These are phyloP conservation scores for Chrysanthemum seticuspe DNA, from an alignment of 129 eudicot genomes.

Conservation along the genomic window DNA sequence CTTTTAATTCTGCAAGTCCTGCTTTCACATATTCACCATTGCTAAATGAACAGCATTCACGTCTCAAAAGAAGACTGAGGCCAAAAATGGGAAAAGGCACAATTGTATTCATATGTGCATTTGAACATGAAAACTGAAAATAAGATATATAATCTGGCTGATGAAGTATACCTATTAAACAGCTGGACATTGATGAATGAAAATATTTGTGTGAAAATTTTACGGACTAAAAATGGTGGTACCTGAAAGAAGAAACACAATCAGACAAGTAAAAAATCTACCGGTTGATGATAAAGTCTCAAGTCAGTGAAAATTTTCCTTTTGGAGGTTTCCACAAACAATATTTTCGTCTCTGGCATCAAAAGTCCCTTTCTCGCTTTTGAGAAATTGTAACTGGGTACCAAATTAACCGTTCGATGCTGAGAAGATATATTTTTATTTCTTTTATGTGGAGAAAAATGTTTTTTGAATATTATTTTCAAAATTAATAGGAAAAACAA, in stretches of 20 bases:
- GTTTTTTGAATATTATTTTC: not conserved
- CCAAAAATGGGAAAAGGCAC: constrained; percentile 19
- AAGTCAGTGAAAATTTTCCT: constrained; percentile 1
- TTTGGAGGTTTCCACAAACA: constrained; percentile 12
- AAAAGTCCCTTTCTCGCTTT: not conserved
- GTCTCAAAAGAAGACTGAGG: constrained; percentile 88
- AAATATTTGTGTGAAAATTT: constrained; percentile 84
- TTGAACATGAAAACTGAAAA: not conserved
- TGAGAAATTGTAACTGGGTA: not conserved
- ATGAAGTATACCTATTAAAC: constrained; percentile 68
- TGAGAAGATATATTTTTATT: no score
- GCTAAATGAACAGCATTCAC: constrained; percentile 98
- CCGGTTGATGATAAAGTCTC: constrained; percentile 15
- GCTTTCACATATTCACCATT: constrained; percentile 99
- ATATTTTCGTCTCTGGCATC: not conserved
- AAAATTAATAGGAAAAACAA: not conserved
- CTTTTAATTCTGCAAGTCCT: constrained; percentile 84
- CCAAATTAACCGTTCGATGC: not conserved
- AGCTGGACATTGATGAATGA: constrained; percentile 97
- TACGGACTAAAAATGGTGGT: constrained; percentile 67
- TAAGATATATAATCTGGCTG: constrained; percentile 3
- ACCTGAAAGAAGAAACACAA: constrained; percentile 51
- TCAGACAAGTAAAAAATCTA: not conserved
- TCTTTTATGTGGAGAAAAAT: not conserved
- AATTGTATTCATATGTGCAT: constrained; percentile 2